phyloP scores from a whole-genome alignment of 129 eudicot genomes.

The Gnaphalium uliginosum region DNA sequence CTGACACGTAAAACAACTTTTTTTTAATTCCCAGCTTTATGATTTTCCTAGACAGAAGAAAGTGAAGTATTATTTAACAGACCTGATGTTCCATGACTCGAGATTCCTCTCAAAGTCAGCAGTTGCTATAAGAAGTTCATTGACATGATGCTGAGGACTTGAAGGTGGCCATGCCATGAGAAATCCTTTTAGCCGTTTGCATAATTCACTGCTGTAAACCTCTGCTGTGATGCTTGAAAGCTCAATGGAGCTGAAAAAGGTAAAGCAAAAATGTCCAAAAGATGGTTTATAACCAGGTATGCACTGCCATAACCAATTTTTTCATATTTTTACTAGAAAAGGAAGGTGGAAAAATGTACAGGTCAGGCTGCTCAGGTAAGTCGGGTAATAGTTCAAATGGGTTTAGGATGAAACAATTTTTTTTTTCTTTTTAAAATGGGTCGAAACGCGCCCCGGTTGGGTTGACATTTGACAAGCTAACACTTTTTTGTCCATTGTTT shows the following conservation, averaged over 20 bases:
- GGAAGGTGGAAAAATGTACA: not conserved
- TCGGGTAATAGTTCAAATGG: not conserved
- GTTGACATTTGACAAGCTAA: not conserved
- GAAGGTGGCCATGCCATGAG: slow-evolving; percentile 94
- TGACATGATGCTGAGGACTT: slow-evolving; percentile 76
- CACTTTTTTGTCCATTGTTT: not conserved
- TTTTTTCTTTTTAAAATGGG: not conserved
- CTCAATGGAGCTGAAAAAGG: slow-evolving; percentile 73
- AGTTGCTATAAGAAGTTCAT: slow-evolving; percentile 81
- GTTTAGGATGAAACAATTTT: not conserved
- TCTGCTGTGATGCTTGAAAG: slow-evolving; percentile 76
- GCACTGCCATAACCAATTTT: not conserved
- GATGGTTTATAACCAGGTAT: not conserved
- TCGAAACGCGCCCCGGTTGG: not conserved
- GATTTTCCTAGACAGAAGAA: not conserved
- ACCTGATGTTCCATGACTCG: slow-evolving; percentile 91
- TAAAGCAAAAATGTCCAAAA: slow-evolving; percentile 2
- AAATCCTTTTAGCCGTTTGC: slow-evolving; percentile 67
- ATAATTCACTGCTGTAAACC: slow-evolving; percentile 77
- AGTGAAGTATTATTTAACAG: slow-evolving; percentile 14
- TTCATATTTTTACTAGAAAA: not conserved
- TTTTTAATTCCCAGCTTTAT: not conserved
- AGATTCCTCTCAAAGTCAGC: slow-evolving; percentile 91
- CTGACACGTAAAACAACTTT: slow-evolving; percentile 44
- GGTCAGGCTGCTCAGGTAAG: not conserved